Evolutionary conservation across 208 protist species (phyloP), one percentile per base, ranked within the genome.

Genomic region (Leishmania tarentolae): DNA sequence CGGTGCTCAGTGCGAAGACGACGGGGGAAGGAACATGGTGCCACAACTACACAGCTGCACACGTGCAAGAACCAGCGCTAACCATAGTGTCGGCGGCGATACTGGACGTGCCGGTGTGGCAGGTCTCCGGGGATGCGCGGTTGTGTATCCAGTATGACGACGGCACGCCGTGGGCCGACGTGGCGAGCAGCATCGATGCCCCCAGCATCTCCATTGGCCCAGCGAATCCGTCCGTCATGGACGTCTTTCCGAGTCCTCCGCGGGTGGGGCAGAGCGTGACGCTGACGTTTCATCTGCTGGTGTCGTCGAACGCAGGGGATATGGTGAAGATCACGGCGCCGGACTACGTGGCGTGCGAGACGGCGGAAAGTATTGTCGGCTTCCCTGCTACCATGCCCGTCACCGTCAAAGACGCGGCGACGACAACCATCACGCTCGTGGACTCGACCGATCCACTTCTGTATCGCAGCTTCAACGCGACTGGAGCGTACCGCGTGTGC

Each of bases 211-310:
- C 81, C 52, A 88, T 97, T 46, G 19, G 77, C 53, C 87, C 85
- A 0, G 75, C 93, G 9, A 97, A 93, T 84, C 93, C 93, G 66
- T 80, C 81, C 59, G 84, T 78, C 57, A 93, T 98, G 90, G 50
- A 69, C 24, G 59, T 87, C 72, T 97, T 85, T 81, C 93, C 95
- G 0, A 65, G 69, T 28, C 84, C 83, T 21, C 93, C 94, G n/a
- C 91, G 94, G n/a, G 95, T 98, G 24, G 95, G 95, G 17, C 93
- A 98, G 86, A 84, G 84, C 57, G 93, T 97, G 66, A 95, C 86
- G n/a, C 85, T 97, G 59, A 96, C 90, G 17, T 96, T 98, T 79
- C 76, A 87, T 40, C 85, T 97, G 28, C 42, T 91, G 24, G 85
- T 90, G 31, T 61, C 59, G 50, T 78, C 92, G n/a, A 88, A 35